These are phyloP conservation scores for Tricharina praecox DNA, from an alignment of 495 filamentous ascomycete genomes.

Conservation along the genomic window DNA sequence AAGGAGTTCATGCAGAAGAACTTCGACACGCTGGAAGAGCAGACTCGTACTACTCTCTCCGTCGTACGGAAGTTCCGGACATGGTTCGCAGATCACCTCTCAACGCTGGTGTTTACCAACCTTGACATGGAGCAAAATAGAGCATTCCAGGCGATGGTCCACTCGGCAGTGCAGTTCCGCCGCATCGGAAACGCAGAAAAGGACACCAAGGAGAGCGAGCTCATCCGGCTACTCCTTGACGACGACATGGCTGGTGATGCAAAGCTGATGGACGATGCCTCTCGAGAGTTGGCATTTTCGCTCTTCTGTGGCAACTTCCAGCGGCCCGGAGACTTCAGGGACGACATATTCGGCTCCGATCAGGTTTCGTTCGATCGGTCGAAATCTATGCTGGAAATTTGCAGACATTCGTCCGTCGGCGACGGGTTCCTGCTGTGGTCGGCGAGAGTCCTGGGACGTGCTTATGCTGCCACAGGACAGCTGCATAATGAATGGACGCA, in stretches of 20 bases:
- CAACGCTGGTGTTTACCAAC: not conserved
- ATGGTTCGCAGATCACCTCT: constrained; percentile 4
- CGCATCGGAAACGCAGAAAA: constrained; percentile 41
- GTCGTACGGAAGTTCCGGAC: not conserved
- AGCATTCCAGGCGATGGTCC: constrained; percentile 47
- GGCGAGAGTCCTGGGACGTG: constrained; percentile 63
- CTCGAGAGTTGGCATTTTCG: constrained; percentile 50
- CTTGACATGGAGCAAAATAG: constrained; percentile 24
- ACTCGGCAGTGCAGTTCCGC: constrained; percentile 42
- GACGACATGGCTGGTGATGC: constrained; percentile 44
- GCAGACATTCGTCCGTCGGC: constrained; percentile 42
- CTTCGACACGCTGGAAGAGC: no score
- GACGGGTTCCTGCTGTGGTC: constrained; percentile 67
- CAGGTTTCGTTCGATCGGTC: constrained; percentile 42
- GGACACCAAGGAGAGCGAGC: constrained; percentile 48
- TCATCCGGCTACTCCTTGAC: constrained; percentile 56
- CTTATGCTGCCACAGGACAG: constrained; percentile 59
- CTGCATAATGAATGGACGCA: constrained; percentile 40
- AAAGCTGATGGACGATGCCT: constrained; percentile 50
- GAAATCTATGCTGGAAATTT: constrained; percentile 55
- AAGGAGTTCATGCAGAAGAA: no score
- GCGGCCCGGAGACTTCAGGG: constrained; percentile 34
- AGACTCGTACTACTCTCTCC: not conserved
- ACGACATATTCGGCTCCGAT: constrained; percentile 48
- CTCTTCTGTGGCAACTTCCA: constrained; percentile 60